These are phyloP conservation scores for Rhytidhysteron rufulum DNA, from an alignment of 2,329 filamentous ascomycete species.

Conservation along the genomic window DNA sequence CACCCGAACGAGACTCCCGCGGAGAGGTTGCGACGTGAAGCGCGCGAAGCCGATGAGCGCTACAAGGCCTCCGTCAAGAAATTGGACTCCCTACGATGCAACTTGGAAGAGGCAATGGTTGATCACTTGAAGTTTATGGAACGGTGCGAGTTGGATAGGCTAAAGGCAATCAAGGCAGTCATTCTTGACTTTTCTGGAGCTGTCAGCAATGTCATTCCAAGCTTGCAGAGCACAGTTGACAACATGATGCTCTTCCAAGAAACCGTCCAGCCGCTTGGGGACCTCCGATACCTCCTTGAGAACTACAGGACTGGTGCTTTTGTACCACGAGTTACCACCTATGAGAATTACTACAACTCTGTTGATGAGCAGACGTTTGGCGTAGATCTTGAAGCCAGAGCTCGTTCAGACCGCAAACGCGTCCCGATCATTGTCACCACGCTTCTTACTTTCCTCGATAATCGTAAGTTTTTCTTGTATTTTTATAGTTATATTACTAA, in stretches of 20 bases:
- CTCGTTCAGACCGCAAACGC: conserved; percentile 89
- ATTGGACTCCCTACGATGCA: conserved; percentile 86
- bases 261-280: conserved; percentile 88
- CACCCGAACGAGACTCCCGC: conserved; percentile 91
- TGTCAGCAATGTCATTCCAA: conserved; percentile 96
- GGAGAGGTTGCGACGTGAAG: conserved; percentile 83
- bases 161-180: conserved; percentile 98
- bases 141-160: conserved; percentile 89
- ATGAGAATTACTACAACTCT: conserved; percentile 99
- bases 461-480: conserved; percentile 49
- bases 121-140: conserved; percentile 94
- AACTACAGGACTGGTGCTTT: conserved; percentile 96
- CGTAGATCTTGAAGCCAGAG: conserved; percentile 93
- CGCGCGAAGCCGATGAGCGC: conserved; percentile 83
- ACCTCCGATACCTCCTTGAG: conserved; percentile 89
- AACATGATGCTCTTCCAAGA: conserved; percentile 99
- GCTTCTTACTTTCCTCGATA: conserved; percentile 89
- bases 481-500: conserved; percentile 3
- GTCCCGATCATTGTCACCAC: conserved; percentile 91
- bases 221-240: conserved; percentile 90
- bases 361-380: conserved; percentile 98
- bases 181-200: conserved; percentile 96
- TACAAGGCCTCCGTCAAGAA: conserved; percentile 85
- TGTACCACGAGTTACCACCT: conserved; percentile 82
- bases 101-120: conserved; percentile 92